phyloP scores from a whole-genome alignment of 208 protist genomes.

The Trypanosoma melophagium region DNA sequence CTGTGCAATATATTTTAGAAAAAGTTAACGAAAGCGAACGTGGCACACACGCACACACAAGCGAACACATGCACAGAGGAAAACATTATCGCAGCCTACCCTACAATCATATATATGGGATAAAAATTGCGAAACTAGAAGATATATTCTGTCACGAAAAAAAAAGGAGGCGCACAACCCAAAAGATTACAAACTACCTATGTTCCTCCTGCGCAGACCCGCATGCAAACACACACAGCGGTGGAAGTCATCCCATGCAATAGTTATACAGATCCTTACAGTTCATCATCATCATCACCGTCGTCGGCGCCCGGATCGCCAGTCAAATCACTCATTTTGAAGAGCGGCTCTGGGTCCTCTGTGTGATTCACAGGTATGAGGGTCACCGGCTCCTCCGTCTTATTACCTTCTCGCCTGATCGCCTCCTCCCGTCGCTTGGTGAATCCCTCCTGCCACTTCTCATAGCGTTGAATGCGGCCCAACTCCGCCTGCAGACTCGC shows the following conservation, averaged over 20 bases:
- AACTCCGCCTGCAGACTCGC: constrained; percentile 36
- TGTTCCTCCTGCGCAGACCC: no score
- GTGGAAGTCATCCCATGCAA: neutral
- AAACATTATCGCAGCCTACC: no score
- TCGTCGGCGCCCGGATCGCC: neutral
- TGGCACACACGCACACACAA: no score
- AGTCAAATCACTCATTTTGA: neutral
- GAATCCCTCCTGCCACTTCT: constrained; percentile 28
- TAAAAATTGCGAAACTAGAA: neutral
- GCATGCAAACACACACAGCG: neutral
- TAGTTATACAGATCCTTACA: neutral
- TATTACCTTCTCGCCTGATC: constrained; percentile 17
- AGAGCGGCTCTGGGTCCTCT: neutral
- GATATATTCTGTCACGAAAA: neutral
- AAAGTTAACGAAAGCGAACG: no score
- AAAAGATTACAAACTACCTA: neutral
- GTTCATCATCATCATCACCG: neutral
- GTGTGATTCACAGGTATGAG: neutral
- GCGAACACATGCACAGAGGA: no score
- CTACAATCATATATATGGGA: neutral
- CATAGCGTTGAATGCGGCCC: constrained; percentile 35
- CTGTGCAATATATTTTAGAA: no score
- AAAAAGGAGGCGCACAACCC: neutral
- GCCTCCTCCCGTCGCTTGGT: constrained; percentile 15
- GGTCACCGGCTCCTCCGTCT: neutral